phyloP scores from a whole-genome alignment of 192 early-diverging fungal genomes.

The Phycomyces blakesleeanus region DNA sequence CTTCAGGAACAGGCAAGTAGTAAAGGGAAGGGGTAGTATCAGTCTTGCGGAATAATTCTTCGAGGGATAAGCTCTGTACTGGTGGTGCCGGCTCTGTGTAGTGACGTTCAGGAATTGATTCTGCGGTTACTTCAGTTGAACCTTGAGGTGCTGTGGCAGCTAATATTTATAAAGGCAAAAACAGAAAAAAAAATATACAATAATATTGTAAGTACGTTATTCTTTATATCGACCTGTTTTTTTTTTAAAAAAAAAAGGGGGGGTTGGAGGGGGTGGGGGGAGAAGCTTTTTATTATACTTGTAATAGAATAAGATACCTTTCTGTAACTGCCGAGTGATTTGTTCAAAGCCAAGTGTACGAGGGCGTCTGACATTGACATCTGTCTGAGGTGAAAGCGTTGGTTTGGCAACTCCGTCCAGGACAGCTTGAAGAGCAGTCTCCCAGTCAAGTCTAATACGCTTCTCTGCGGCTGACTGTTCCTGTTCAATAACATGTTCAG shows the following conservation, averaged over 20 bases:
- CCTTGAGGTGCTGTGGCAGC: slow-evolving; percentile 10
- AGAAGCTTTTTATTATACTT: background rate
- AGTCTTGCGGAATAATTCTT: slow-evolving; percentile 32
- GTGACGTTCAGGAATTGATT: background rate
- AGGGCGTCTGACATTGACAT: slow-evolving; percentile 3
- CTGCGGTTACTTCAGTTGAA: background rate
- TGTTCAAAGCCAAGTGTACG: slow-evolving; percentile 24
- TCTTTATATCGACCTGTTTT: background rate
- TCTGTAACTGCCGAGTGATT: slow-evolving; percentile 29
- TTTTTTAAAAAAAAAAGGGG: too few relatives aligned
- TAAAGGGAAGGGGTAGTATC: slow-evolving; percentile 25
- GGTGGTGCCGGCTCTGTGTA: background rate
- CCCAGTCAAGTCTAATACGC: slow-evolving; percentile 33
- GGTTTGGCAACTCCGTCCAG: slow-evolving; percentile 5
- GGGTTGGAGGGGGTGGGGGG: too few relatives aligned
- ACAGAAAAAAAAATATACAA: too few relatives aligned
- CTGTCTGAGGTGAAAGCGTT: background rate
- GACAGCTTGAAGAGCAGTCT: slow-evolving; percentile 15
- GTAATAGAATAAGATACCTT: slow-evolving; percentile 12
- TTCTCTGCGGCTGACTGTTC: slow-evolving; percentile 29
- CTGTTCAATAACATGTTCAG: slow-evolving; percentile 23
- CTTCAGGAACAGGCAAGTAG: slow-evolving; percentile 26
- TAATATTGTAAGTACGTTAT: background rate
- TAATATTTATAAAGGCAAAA: too few relatives aligned
- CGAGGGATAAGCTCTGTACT: slow-evolving; percentile 14